Evolutionary conservation across 371 early-diverging fungal genomes (phyloP).

Genomic region (Smittium mucronatum): DNA sequence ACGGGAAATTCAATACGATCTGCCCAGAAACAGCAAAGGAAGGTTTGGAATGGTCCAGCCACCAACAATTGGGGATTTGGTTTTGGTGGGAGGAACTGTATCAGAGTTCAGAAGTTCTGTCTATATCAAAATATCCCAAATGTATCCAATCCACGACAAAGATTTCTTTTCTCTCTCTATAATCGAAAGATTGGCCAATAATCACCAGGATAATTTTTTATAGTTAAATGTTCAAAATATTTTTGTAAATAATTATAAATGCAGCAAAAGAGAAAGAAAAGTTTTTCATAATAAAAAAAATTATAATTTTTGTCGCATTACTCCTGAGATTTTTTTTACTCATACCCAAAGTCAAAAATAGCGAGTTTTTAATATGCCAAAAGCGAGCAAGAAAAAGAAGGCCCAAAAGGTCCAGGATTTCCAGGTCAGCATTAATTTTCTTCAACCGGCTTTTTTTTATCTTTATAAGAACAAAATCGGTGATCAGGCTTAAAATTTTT

Average conservation of each 20-base stretch:
- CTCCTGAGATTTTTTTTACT: no score
- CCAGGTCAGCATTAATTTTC: slow-evolving; percentile 33
- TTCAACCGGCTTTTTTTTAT: slow-evolving; percentile 1
- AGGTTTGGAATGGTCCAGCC: neutral
- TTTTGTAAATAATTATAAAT: no score
- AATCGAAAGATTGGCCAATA: neutral
- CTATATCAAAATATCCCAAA: neutral
- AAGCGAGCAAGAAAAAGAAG: slow-evolving; percentile 51
- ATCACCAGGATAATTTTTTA: no score
- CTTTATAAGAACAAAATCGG: neutral
- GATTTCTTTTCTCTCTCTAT: neutral
- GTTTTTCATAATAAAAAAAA: no score
- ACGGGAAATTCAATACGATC: neutral
- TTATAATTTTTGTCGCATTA: no score
- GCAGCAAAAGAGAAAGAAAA: no score
- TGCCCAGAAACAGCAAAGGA: neutral
- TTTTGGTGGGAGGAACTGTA: neutral
- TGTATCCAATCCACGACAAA: neutral
- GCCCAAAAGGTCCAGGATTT: slow-evolving; percentile 70
- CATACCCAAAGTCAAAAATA: no score
- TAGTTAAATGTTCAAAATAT: no score
- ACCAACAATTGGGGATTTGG: neutral
- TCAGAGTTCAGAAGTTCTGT: neutral
- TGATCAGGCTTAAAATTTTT: slow-evolving; percentile 22
- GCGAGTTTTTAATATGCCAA: no score